phyloP scores from a whole-genome alignment of 2,329 filamentous ascomycete genomes.

The Calycina marina region DNA sequence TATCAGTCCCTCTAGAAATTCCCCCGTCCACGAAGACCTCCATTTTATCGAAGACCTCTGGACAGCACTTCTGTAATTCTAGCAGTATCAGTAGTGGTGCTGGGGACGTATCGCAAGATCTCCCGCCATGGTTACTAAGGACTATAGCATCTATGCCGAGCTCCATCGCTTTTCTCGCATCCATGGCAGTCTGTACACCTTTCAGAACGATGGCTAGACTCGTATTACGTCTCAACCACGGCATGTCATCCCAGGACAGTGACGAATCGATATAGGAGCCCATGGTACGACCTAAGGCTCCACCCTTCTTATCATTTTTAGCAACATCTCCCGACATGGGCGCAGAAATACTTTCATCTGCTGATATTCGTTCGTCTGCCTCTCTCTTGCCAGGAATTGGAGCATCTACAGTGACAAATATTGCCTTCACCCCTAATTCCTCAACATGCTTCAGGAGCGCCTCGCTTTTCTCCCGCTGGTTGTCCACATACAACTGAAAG shows the following conservation, averaged over 20 bases:
- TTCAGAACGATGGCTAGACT: conserved; percentile 47
- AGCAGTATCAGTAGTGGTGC: conserved; percentile 43
- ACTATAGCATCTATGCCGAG: conserved; percentile 52
- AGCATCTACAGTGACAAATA: conserved; percentile 45
- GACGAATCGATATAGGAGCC: conserved; percentile 41
- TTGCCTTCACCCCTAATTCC: conserved; percentile 31
- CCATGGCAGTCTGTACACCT: conserved; percentile 52
- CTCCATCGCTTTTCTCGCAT: conserved; percentile 45
- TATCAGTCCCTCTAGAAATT: conserved; percentile 48
- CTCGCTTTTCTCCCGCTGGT: conserved; percentile 35
- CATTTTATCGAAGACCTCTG: conserved; percentile 42
- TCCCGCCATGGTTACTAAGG: conserved; percentile 55
- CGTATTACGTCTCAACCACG: conserved; percentile 46
- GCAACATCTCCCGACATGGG: conserved; percentile 35
- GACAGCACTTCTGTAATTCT: conserved; percentile 46
- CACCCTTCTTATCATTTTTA: conserved; percentile 37
- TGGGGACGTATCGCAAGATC: conserved; percentile 35
- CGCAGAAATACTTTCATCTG: conserved; percentile 31
- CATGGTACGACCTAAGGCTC: conserved; percentile 39
- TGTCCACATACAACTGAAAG: conserved; percentile 50
- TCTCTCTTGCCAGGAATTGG: conserved; percentile 40
- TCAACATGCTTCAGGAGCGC: conserved; percentile 32
- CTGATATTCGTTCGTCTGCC: conserved; percentile 30
- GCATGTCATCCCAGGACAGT: conserved; percentile 47
- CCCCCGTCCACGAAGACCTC: conserved; percentile 53